These are phyloP conservation scores for Ogataea nitratoaversa DNA, from an alignment of 805 yeast genomes.

Conservation along the genomic window DNA sequence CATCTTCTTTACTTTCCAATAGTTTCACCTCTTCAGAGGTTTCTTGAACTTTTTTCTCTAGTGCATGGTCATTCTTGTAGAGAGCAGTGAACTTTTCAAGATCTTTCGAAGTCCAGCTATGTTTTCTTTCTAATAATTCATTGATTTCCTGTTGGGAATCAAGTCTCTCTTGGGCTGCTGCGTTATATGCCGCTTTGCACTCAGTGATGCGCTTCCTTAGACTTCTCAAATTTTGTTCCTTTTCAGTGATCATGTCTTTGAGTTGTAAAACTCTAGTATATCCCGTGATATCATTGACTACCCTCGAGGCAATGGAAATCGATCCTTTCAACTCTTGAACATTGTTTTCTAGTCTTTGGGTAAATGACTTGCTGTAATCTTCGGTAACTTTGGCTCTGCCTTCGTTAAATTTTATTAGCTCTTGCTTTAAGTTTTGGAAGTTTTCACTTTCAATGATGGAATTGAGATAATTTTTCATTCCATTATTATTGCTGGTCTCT, in stretches of 20 bases:
- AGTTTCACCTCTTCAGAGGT: constrained; percentile 45
- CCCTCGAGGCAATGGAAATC: constrained; percentile 54
- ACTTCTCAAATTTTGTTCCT: constrained; percentile 48
- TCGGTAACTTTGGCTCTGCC: constrained; percentile 17
- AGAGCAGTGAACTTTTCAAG: constrained; percentile 79
- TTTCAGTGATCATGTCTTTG: constrained; percentile 52
- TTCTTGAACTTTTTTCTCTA: constrained; percentile 55
- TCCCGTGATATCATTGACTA: constrained; percentile 89
- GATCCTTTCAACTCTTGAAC: constrained; percentile 55
- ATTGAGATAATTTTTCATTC: constrained; percentile 18
- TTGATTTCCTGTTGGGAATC: constrained; percentile 80
- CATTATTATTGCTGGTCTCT: constrained; percentile 3
- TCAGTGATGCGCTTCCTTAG: constrained; percentile 45
- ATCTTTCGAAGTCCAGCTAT: constrained; percentile 74
- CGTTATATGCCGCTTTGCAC: constrained; percentile 49
- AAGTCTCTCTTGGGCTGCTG: constrained; percentile 61
- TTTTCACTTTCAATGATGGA: constrained; percentile 30
- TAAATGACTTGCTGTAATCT: constrained; percentile 35
- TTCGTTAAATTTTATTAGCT: constrained; percentile 26
- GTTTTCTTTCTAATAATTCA: constrained; percentile 80
- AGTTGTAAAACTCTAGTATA: constrained; percentile 75
- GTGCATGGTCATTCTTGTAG: constrained; percentile 74
- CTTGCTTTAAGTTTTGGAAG: constrained; percentile 29
- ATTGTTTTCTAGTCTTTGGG: constrained; percentile 43
- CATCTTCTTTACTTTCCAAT: constrained; percentile 63